phyloP scores from a whole-genome alignment of 768 basidiomycete species.

The Sporobolomyces pararoseus region DNA sequence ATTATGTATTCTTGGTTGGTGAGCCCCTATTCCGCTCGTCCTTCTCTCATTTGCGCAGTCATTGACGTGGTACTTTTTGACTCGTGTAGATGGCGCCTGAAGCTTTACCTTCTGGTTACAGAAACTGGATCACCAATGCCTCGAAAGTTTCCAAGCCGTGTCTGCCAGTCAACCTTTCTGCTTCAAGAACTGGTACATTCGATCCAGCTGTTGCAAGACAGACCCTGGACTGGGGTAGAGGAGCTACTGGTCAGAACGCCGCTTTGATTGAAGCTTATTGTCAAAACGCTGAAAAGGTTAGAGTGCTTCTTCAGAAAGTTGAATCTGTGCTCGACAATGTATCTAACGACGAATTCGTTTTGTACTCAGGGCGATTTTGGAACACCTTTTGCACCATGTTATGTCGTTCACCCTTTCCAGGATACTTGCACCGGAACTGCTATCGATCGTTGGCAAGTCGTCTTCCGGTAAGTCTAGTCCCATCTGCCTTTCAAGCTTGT shows the following conservation, averaged over 20 bases:
- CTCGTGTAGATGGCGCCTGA: constrained; percentile 44
- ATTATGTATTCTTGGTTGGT: constrained; percentile 54
- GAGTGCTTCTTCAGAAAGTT: background rate
- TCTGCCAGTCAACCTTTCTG: constrained; percentile 31
- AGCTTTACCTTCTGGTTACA: constrained; percentile 41
- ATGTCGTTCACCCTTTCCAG: constrained; percentile 70
- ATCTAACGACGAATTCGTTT: too few species aligned
- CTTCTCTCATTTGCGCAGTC: too few species aligned
- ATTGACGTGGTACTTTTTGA: too few species aligned
- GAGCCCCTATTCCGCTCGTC: background rate
- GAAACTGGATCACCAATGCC: constrained; percentile 42
- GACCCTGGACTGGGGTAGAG: constrained; percentile 23
- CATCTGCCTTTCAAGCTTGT: too few species aligned
- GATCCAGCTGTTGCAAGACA: constrained; percentile 23
- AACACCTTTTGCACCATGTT: constrained; percentile 49
- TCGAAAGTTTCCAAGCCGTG: constrained; percentile 34
- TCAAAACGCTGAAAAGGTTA: constrained; percentile 20
- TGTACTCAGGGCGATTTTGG: constrained; percentile 48
- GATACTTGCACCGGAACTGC: constrained; percentile 62
- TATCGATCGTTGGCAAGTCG: constrained; percentile 68
- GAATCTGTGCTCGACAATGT: too few species aligned
- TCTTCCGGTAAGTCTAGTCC: constrained; percentile 66
- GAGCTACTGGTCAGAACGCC: constrained; percentile 45
- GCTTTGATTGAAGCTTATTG: constrained; percentile 42
- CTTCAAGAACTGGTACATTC: constrained; percentile 12